These are phyloP conservation scores for Coccinonectria pachysandricola DNA, from an alignment of 2,329 filamentous ascomycete species.

Conservation along the genomic window DNA sequence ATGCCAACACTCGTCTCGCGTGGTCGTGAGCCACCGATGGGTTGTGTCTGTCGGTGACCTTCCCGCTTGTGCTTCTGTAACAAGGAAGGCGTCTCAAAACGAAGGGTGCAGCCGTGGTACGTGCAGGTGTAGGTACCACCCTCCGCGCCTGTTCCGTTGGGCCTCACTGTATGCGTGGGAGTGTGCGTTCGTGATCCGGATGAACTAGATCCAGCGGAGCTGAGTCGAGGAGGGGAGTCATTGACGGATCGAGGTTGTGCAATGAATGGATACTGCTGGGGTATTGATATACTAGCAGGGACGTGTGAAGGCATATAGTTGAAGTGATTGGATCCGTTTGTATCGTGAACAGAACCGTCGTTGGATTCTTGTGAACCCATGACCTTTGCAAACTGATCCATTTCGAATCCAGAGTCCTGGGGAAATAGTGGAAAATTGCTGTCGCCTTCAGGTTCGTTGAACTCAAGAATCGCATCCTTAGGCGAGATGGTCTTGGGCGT, in stretches of 20 bases:
- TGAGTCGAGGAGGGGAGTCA: slow-evolving; percentile 28
- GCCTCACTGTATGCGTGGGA: slow-evolving; percentile 34
- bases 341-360: slow-evolving; percentile 9
- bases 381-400: slow-evolving; percentile 29
- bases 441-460: slow-evolving; percentile 63
- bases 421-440: slow-evolving; percentile 65
- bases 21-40: slow-evolving; percentile 17
- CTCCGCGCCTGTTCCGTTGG: slow-evolving; percentile 58
- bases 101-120: slow-evolving; percentile 78
- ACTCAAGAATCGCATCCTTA: slow-evolving; percentile 83
- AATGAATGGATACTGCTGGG: slow-evolving; percentile 43
- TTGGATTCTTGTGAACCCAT: slow-evolving; percentile 11
- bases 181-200: slow-evolving; percentile 22
- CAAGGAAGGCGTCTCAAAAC: slow-evolving; percentile 78
- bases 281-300: slow-evolving; percentile 30
- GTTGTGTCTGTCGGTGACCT: slow-evolving; percentile 69
- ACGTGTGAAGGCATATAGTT: slow-evolving; percentile 26
- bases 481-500: slow-evolving; percentile 85
- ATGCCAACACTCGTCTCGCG: slow-evolving; percentile 29
- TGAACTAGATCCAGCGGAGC: slow-evolving; percentile 32
- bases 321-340: slow-evolving; percentile 13
- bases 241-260: slow-evolving; percentile 25
- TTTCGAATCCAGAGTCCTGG: slow-evolving; percentile 37
- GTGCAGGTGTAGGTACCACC: slow-evolving; percentile 92
- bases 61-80: slow-evolving; percentile 95